Percentiles rank a stretch among this genome's conserved stretches.
These are phyloP conservation scores for Haplosporangium sp. DNA, from an alignment of 371 early-diverging fungal genomes.

Conservation along the genomic window DNA sequence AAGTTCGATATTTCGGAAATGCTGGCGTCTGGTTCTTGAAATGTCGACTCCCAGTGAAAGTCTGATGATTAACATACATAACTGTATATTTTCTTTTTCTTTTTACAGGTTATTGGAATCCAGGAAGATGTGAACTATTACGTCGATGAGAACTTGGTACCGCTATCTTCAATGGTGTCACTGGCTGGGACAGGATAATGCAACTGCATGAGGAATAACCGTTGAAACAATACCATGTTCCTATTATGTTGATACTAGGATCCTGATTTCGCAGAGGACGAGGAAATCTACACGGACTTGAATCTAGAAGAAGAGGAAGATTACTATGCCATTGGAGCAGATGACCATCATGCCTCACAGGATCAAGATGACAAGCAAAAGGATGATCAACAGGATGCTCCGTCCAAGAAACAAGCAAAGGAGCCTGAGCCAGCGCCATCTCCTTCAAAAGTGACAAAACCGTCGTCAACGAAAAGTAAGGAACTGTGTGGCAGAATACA, in stretches of 20 bases:
- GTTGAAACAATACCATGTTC: too few species aligned
- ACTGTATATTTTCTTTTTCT: background rate
- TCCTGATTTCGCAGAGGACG: slow-evolving; percentile 92
- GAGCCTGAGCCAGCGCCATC: slow-evolving; percentile 56
- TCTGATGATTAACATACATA: too few species aligned
- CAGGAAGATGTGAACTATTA: slow-evolving; percentile 92
- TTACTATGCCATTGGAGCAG: slow-evolving; percentile 70
- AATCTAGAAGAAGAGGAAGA: slow-evolving; percentile 92
- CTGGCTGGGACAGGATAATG: background rate
- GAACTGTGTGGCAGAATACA: too few species aligned
- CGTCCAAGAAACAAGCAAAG: slow-evolving; percentile 49
- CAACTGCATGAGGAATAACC: background rate
- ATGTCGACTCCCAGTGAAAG: too few species aligned
- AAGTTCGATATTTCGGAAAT: too few species aligned
- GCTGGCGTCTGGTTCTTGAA: too few species aligned
- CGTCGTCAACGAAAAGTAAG: slow-evolving; percentile 51
- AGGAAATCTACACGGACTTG: slow-evolving; percentile 92
- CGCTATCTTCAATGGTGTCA: background rate
- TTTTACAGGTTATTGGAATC: slow-evolving; percentile 71
- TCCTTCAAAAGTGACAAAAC: slow-evolving; percentile 22
- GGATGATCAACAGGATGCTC: slow-evolving; percentile 46
- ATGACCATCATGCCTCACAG: slow-evolving; percentile 58
- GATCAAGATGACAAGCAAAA: slow-evolving; percentile 40
- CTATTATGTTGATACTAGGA: slow-evolving; percentile 57
- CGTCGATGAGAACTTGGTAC: slow-evolving; percentile 83